Percentiles rank a stretch among this genome's conserved stretches.
phyloP scores from a whole-genome alignment of 306 rosid species.

The Herpetospermum pedunculosum region DNA sequence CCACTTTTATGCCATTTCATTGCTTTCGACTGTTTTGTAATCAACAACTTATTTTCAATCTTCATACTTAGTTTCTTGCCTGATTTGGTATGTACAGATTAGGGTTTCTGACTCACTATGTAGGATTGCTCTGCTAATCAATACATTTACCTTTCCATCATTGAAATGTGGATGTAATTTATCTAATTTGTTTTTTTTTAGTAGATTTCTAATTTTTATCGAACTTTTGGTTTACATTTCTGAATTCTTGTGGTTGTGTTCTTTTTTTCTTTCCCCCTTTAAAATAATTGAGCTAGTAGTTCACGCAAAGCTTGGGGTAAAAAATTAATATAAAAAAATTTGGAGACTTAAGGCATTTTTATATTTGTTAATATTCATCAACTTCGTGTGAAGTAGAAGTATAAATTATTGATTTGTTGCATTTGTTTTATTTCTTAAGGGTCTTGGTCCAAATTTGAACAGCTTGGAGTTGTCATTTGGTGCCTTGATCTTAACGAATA shows the following conservation, averaged over 20 bases:
- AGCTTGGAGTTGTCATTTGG: conserved; percentile 2
- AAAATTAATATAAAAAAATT: background rate
- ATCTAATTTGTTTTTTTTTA: background rate
- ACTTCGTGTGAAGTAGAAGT: background rate
- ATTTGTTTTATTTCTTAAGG: conserved; percentile 1
- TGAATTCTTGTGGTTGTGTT: background rate
- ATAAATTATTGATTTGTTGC: background rate
- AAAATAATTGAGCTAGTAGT: background rate
- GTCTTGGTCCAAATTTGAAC: conserved; percentile 2
- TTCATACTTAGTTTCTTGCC: background rate
- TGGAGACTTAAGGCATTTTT: background rate
- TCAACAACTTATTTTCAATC: background rate
- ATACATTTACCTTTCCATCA: background rate
- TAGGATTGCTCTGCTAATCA: background rate
- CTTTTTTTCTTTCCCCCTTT: background rate
- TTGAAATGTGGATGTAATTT: background rate
- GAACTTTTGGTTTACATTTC: background rate
- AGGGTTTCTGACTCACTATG: conserved; percentile 1
- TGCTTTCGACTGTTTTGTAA: background rate
- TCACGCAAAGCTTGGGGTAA: background rate
- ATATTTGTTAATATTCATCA: background rate
- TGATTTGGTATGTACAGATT: background rate
- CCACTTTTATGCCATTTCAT: background rate
- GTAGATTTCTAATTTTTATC: background rate
- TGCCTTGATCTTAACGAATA: background rate